These are phyloP conservation scores for Candida corydali DNA, from an alignment of 805 yeast species.

Conservation along the genomic window DNA sequence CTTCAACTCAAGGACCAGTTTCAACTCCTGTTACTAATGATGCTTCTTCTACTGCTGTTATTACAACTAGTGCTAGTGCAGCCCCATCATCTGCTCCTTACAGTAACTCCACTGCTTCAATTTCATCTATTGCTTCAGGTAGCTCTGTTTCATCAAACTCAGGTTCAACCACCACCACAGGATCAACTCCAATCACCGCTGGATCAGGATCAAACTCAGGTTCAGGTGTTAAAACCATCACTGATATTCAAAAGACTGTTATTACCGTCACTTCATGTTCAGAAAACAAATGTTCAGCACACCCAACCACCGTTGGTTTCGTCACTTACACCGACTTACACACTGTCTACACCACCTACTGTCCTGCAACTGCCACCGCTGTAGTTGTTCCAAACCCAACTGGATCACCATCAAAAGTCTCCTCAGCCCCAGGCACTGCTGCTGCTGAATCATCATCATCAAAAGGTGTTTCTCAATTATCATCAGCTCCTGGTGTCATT, in stretches of 20 bases:
- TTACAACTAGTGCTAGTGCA: slow-evolving; percentile 2
- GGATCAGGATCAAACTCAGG: not conserved
- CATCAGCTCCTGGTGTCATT: not conserved
- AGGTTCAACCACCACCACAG: not conserved
- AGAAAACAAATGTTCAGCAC: slow-evolving; percentile 26
- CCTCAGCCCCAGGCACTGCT: not conserved
- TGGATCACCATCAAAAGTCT: not conserved
- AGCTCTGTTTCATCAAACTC: not conserved
- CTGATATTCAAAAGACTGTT: slow-evolving; percentile 23
- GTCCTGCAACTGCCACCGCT: slow-evolving; percentile 14
- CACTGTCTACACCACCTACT: slow-evolving; percentile 23
- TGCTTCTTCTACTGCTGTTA: not conserved
- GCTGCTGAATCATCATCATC: not conserved
- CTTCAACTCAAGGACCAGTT: not conserved
- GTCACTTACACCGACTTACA: slow-evolving; percentile 16
- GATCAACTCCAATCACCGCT: not conserved
- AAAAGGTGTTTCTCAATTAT: too few relatives aligned
- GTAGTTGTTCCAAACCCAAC: slow-evolving; percentile 4
- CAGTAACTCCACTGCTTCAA: slow-evolving; percentile 6
- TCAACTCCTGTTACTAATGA: slow-evolving; percentile 5
- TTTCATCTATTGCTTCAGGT: not conserved
- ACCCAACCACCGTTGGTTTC: slow-evolving; percentile 32
- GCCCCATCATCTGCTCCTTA: slow-evolving; percentile 4
- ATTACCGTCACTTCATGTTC: slow-evolving; percentile 34
- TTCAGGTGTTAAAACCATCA: slow-evolving; percentile 17